A percentile compares a stretch with the other conserved stretches of the same genome.
phyloP scores from a whole-genome alignment of 164 flowering plant species.

The Kalanchoe fedtschenkoi region DNA sequence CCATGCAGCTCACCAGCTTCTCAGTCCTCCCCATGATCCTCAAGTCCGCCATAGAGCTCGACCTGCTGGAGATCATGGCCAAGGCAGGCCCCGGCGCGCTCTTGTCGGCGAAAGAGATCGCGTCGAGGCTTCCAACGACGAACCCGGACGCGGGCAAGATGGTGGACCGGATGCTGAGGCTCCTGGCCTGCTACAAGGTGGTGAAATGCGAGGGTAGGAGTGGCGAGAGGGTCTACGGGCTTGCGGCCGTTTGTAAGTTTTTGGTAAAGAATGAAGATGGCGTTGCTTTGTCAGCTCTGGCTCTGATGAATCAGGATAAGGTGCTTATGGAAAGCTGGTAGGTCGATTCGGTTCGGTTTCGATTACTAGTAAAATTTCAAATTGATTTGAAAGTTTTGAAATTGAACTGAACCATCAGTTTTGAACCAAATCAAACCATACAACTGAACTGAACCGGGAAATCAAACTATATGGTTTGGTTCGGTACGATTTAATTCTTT shows the following conservation, averaged over 20 bases:
- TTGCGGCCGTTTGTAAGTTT: slow-evolving; percentile 66
- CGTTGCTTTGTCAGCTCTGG: slow-evolving; percentile 47
- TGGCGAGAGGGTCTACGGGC: slow-evolving; percentile 54
- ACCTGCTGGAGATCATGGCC: slow-evolving; percentile 57
- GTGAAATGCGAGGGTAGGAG: slow-evolving; percentile 30
- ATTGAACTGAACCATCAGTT: too few species aligned
- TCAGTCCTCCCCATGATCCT: slow-evolving; percentile 70
- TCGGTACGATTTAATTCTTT: too few species aligned
- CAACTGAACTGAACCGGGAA: too few species aligned
- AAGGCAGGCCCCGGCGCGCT: slow-evolving; percentile 40
- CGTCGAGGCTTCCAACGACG: slow-evolving; percentile 42
- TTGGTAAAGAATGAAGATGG: slow-evolving; percentile 64
- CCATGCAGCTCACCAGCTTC: slow-evolving; percentile 52
- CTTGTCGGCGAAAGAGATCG: slow-evolving; percentile 47
- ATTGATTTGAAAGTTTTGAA: too few species aligned
- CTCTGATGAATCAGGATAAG: slow-evolving; percentile 80
- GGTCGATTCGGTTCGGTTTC: neutral
- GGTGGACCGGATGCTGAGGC: slow-evolving; percentile 71
- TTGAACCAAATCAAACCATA: too few species aligned
- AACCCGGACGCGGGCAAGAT: slow-evolving; percentile 58
- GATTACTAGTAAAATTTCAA: too few species aligned
- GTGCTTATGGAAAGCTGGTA: slow-evolving; percentile 96
- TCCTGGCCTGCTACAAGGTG: slow-evolving; percentile 57
- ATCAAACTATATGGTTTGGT: too few species aligned
- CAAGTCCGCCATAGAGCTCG: slow-evolving; percentile 63